Evolutionary conservation across 2,329 filamentous ascomycete genomes (phyloP), one percentile per base, ranked within the genome.

Genomic region (Cercospora citrullina): DNA sequence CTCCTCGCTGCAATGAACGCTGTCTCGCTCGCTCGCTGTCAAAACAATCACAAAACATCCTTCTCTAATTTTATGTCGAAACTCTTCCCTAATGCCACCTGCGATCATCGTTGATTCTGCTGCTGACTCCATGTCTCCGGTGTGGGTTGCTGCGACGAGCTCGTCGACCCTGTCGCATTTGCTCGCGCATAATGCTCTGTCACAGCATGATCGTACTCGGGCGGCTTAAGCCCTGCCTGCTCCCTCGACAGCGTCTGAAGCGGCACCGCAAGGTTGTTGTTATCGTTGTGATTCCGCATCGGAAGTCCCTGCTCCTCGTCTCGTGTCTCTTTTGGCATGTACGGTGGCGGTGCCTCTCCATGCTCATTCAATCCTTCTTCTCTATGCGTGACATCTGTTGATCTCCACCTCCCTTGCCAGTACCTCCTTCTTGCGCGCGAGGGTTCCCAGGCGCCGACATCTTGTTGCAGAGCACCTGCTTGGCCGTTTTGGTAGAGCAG

Each of bases 311-410:
- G 63, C 68, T 55, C 73, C 59, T 66, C 65, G 36, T 72, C 72
- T 14, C 77, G 73, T 26, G 55, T 33, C 55, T 68, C 71, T 68
- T 79, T 80, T 0, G 66, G 80, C 10, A 73, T 81, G 75, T 91
- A 91, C 0, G 88, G 87, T 59, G 89, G 89, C 60, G 89, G 89
- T 9, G 88, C 87, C 76, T 90, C 87, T 30, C 88, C 89, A 53
- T 84, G 77, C 79, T 90, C 88, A 74, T 90, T 84, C 65, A 90
- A 77, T 0, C 89, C 89, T 70, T 90, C 88, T 57, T 84, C 81
- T 62, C 60, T 72, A 12, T 60, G 39, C 10, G 66, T 66, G n/a
- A 51, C 59, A n/a, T 72, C 69, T 1, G 63, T 63, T 10, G 68
- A 68, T 16, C 69, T 58, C 69, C 71, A 71, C 21, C 69, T 55